Base-by-base conservation (phyloP, 805 yeast genomes). In the Pichia insulana region DNA sequence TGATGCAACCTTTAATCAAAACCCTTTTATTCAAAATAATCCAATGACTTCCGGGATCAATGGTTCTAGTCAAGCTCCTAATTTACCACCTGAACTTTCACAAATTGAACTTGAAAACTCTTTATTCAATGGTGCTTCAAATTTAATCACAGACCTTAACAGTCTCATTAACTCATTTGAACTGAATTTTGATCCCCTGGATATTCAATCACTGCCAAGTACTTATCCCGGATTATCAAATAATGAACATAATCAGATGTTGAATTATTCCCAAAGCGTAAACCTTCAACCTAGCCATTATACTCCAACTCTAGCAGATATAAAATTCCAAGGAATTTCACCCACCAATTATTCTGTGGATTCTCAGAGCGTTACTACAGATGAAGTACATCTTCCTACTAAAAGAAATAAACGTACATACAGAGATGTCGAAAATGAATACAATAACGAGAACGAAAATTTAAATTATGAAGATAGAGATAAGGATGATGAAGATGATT, bases 141-240 rank as follows among this genome's bases (percentile, higher is more conserved):
- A 56, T 40, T 48, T 64, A 41, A 64, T 64, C 38, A 53, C 61
- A 11, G 67, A 64, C 41, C 50, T 64, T 41, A 63, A 63, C 42
- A 64, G 58, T 15, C 43, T 64, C 39, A 61, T 64, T 34, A 55
- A 57, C 28, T 54, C 53, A 12, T 56, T 60, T 44, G 62, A 60
- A 22, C 48, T 52, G 27, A 52, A 50, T 22, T 47, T 47, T 16
- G 52, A 53, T 13, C 31, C 31, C 6, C 15, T 11, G 7, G 15
- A 28, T 7, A 7, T 7, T 28, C 31, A 28, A 28, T 22, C 25
- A 22, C 25, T 6, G 25, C 8, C 25, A 22, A 22, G 25, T 6
- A 34, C 33, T 10, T 22, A n/a, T n/a, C n/a, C n/a, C 30, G n/a
- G 42, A 39, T 39, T 43, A 39, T 11, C 42, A 34, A 30, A 22